Conservation (phyloP, 192 early-diverging fungal genomes). For the Pilaira anomala region DNA sequence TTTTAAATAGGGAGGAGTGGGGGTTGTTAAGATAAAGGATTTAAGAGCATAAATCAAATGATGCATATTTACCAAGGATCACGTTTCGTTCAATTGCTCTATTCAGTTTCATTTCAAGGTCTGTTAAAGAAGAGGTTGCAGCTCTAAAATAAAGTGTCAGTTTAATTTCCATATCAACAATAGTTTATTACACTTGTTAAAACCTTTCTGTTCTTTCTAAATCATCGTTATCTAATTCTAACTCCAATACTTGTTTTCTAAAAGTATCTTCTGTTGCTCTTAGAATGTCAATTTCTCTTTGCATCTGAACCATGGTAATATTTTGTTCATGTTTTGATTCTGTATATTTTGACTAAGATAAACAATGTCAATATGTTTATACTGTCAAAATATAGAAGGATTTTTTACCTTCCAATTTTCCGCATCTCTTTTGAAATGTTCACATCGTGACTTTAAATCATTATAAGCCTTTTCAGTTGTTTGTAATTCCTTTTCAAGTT, state of each 20-base stretch:
- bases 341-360: slow-evolving; percentile 59
- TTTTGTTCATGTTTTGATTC: slow-evolving; percentile 64
- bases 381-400: background rate
- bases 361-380: background rate
- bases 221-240: slow-evolving; percentile 79
- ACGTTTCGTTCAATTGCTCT: slow-evolving; percentile 67
- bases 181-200: too few species aligned
- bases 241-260: slow-evolving; percentile 65
- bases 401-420: slow-evolving; percentile 66
- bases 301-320: slow-evolving; percentile 60
- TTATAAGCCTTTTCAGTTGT: slow-evolving; percentile 62
- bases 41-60: too few species aligned
- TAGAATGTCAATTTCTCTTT: slow-evolving; percentile 71
- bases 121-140: slow-evolving; percentile 61
- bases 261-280: slow-evolving; percentile 67
- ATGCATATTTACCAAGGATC: slow-evolving; percentile 41
- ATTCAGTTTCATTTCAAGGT: slow-evolving; percentile 69
- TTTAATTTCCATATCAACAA: background rate
- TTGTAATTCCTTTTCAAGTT: slow-evolving; percentile 69
- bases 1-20: too few species aligned
- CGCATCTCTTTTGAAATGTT: slow-evolving; percentile 59
- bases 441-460: slow-evolving; percentile 63
- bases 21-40: too few species aligned
- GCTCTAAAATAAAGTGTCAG: slow-evolving; percentile 45
- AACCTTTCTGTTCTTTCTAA: slow-evolving; percentile 68